A percentile compares a stretch with the other conserved stretches of the same genome.
phyloP scores from a whole-genome alignment of 352 stramenopile species.

The Globisporangium rhizosaccharum region DNA sequence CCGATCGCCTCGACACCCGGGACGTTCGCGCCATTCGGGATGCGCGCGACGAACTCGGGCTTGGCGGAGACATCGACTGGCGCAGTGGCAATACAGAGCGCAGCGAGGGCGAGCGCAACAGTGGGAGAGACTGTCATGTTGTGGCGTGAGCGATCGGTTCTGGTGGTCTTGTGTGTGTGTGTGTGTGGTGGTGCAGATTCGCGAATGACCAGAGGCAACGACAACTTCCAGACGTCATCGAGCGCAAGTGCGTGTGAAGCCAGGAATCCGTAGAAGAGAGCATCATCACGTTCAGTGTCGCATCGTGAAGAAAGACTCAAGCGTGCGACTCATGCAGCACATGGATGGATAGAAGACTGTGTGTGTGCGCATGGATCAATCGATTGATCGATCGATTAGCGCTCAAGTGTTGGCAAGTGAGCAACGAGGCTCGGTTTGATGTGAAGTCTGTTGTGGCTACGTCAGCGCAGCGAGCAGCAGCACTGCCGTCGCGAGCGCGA shows the following conservation, averaged over 20 bases:
- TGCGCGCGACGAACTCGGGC: constrained; percentile 9
- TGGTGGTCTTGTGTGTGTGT: neutral
- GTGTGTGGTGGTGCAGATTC: neutral
- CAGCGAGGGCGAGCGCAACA: neutral
- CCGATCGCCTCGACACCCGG: constrained; percentile 22
- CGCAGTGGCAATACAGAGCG: neutral
- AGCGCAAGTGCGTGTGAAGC: neutral
- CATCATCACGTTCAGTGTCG: neutral
- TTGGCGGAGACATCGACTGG: neutral
- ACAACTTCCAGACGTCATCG: neutral
- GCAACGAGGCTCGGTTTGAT: no score
- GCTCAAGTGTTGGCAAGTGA: no score
- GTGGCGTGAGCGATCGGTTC: neutral
- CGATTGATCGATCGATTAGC: no score
- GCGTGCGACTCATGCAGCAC: no score
- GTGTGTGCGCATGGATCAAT: no score
- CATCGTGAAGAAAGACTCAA: no score
- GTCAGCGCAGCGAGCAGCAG: neutral
- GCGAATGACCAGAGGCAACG: neutral
- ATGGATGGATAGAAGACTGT: no score
- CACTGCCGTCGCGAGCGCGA: neutral
- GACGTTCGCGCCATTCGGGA: constrained; percentile 42
- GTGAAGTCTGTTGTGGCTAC: no score
- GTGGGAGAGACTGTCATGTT: neutral
- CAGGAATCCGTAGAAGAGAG: neutral